Evolutionary conservation across 1,284 basidiomycete species (phyloP).

Genomic region (Fomes fomentarius): DNA sequence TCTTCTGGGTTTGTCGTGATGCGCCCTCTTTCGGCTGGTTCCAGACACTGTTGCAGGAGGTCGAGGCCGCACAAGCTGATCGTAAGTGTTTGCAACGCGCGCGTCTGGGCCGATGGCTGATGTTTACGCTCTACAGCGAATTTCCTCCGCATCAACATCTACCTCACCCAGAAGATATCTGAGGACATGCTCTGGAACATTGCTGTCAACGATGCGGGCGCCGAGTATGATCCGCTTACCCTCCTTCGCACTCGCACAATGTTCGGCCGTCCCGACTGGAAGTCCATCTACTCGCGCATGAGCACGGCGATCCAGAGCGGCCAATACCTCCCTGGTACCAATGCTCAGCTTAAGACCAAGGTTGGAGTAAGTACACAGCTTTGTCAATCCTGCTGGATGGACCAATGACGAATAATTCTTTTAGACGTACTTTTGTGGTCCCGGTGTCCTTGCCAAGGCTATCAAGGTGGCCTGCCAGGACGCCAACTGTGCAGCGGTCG

Average conservation of each 20-base stretch:
- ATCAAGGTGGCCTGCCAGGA: constrained; percentile 71
- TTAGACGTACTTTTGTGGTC: constrained; percentile 87
- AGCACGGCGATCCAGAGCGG: constrained; percentile 76
- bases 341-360: constrained; percentile 77
- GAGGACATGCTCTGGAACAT: constrained; percentile 92
- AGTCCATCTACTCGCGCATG: constrained; percentile 73
- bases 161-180: constrained; percentile 84
- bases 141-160: constrained; percentile 89
- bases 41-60: constrained; percentile 81
- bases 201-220: constrained; percentile 82
- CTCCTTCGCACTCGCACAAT: constrained; percentile 83
- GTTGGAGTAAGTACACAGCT: constrained; percentile 63
- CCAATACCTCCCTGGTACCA: constrained; percentile 77
- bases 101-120: constrained; percentile 5
- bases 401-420: constrained; percentile 14
- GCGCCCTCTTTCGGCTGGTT: constrained; percentile 94
- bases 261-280: constrained; percentile 90
- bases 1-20: constrained; percentile 91
- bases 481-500: constrained; percentile 55
- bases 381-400: too few relatives aligned
- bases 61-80: constrained; percentile 84
- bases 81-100: constrained; percentile 50
- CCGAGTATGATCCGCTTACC: constrained; percentile 84
- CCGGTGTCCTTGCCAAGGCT: constrained; percentile 68
- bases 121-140: constrained; percentile 54